A percentile compares a stretch with the other conserved stretches of the same genome.
phyloP scores from a whole-genome alignment of 768 basidiomycete species.

The Kwoniella bestiolae region DNA sequence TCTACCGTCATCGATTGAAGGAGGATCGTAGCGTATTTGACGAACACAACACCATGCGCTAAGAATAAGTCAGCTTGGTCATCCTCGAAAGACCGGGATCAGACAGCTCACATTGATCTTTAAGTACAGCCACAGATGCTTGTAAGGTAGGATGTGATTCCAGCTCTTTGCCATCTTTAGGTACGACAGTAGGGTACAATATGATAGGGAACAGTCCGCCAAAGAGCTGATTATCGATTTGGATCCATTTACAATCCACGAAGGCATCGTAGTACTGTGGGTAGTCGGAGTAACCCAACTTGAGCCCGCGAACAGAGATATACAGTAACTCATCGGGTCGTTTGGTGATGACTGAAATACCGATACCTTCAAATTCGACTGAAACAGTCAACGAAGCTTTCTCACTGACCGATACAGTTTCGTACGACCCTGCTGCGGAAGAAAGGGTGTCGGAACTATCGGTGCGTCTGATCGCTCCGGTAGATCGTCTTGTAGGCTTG shows the following conservation, averaged over 20 bases:
- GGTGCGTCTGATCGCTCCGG: constrained; percentile 61
- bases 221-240: constrained; percentile 96
- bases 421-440: constrained; percentile 68
- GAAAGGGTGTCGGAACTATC: constrained; percentile 72
- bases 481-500: constrained; percentile 69
- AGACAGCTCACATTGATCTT: constrained; percentile 77
- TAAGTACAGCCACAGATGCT: constrained; percentile 82
- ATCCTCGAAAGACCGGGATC: neutral
- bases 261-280: constrained; percentile 77
- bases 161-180: constrained; percentile 66
- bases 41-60: constrained; percentile 98
- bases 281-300: constrained; percentile 83
- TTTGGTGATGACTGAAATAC: constrained; percentile 87
- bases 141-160: constrained; percentile 88
- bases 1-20: constrained; percentile 93
- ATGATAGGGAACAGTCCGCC: constrained; percentile 94
- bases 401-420: constrained; percentile 76
- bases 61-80: constrained; percentile 15
- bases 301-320: constrained; percentile 73
- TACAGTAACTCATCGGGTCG: constrained; percentile 88
- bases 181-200: constrained; percentile 87
- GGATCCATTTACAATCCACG: constrained; percentile 80
- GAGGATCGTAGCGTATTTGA: constrained; percentile 94
- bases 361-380: constrained; percentile 85
- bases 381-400: constrained; percentile 69